phyloP scores from a whole-genome alignment of 2,329 filamentous ascomycete species.

The Nannizzia gypsea region DNA sequence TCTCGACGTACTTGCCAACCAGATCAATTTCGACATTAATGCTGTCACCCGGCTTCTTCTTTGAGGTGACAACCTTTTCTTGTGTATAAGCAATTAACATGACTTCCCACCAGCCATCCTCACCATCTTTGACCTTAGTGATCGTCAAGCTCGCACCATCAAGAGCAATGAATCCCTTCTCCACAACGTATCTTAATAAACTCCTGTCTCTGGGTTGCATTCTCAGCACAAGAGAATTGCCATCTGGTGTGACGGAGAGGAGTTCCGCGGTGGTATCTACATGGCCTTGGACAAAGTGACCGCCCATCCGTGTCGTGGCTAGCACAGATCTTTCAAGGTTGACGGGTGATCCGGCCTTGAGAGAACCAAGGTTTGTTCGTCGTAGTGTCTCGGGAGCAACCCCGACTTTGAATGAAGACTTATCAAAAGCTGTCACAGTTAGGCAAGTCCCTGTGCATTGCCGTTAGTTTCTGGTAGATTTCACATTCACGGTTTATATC shows the following conservation, averaged over 20 bases:
- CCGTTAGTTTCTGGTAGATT: neutral
- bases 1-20: constrained; percentile 54
- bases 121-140: constrained; percentile 67
- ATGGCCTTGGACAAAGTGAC: constrained; percentile 95
- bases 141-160: constrained; percentile 92
- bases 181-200: constrained; percentile 77
- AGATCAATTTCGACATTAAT: constrained; percentile 94
- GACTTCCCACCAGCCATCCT: constrained; percentile 79
- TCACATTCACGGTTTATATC: neutral
- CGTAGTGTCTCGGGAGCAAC: constrained; percentile 92
- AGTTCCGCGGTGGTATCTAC: constrained; percentile 83
- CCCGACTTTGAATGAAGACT: constrained; percentile 69
- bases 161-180: constrained; percentile 90
- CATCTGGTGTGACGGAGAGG: constrained; percentile 60
- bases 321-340: constrained; percentile 92
- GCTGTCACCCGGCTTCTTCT: constrained; percentile 64
- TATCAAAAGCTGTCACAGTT: constrained; percentile 66
- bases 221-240: constrained; percentile 80
- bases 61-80: constrained; percentile 72
- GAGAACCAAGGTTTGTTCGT: constrained; percentile 78
- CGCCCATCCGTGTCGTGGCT: constrained; percentile 87
- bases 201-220: constrained; percentile 58
- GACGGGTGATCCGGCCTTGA: constrained; percentile 55
- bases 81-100: constrained; percentile 98
- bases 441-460: constrained; percentile 57